Percentiles rank a stretch among this genome's conserved stretches.
phyloP scores from a whole-genome alignment of 1,284 basidiomycete species.

The Rhodotorula sp. region DNA sequence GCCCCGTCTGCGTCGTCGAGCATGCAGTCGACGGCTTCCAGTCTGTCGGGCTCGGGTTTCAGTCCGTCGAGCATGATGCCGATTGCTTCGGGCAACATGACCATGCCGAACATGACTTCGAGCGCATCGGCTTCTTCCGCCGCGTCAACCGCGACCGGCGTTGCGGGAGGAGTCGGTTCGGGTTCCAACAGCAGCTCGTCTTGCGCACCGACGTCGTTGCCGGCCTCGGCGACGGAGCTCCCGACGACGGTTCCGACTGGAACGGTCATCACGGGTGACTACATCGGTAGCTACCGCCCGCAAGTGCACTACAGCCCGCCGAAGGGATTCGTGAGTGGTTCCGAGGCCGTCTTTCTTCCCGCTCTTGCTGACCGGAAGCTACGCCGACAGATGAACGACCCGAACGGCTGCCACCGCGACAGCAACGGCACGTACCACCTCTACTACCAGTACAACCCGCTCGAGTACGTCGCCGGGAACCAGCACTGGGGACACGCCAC shows the following conservation, averaged over 20 bases:
- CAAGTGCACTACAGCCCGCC: slow-evolving; percentile 21
- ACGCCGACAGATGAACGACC: slow-evolving; percentile 17
- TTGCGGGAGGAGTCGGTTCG: neutral
- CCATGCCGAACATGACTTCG: neutral
- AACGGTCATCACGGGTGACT: slow-evolving; percentile 11
- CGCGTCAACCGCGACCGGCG: neutral
- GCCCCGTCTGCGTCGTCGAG: neutral
- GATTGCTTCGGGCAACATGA: neutral
- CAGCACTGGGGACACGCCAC: slow-evolving; percentile 28
- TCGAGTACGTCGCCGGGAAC: slow-evolving; percentile 5
- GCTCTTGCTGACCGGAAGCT: neutral
- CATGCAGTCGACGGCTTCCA: neutral
- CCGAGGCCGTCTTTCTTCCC: neutral
- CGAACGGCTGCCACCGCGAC: slow-evolving; percentile 13
- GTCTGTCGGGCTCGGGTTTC: neutral
- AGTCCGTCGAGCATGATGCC: neutral
- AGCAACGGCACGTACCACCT: slow-evolving; percentile 17
- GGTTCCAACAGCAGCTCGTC: neutral
- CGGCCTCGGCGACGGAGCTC: neutral
- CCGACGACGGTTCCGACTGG: neutral
- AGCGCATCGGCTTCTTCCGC: neutral
- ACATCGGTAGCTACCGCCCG: slow-evolving; percentile 10
- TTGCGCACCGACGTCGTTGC: neutral
- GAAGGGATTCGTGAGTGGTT: neutral
- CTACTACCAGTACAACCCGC: slow-evolving; percentile 26